A percentile compares a stretch with the other conserved stretches of the same genome.
phyloP scores from a whole-genome alignment of 2,329 filamentous ascomycete species.

The Pseudopyricularia javanii region DNA sequence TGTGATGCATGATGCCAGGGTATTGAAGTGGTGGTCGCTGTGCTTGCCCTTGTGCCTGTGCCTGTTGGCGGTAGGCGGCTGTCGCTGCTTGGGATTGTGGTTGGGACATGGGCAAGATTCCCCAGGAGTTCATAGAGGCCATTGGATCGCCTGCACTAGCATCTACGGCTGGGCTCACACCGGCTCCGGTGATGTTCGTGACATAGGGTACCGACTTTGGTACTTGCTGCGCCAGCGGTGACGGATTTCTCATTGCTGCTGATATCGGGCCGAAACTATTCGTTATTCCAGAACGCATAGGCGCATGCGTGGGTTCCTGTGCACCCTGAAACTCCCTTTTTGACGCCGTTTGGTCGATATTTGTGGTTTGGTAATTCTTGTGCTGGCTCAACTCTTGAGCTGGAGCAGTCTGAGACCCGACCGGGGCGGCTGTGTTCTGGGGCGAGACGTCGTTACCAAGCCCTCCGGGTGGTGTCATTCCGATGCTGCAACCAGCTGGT shows the following conservation, averaged over 20 bases:
- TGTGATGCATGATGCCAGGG: neutral
- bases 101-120: neutral
- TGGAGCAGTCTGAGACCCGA: neutral
- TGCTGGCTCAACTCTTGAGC: neutral
- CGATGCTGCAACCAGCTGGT: conserved; percentile 22
- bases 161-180: neutral
- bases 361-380: neutral
- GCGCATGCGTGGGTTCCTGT: neutral
- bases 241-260: neutral
- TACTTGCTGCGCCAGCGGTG: neutral
- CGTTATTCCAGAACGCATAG: neutral
- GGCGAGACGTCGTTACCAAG: neutral
- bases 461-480: conserved; percentile 12
- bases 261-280: neutral
- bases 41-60: conserved; percentile 1
- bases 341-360: neutral
- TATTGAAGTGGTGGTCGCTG: conserved; percentile 1
- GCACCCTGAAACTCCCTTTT: neutral
- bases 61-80: conserved; percentile 2
- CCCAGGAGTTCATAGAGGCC: conserved; percentile 5
- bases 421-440: neutral
- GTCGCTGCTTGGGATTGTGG: neutral
- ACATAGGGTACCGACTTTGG: neutral
- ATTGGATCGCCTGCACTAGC: neutral
- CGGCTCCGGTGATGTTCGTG: neutral